Evolutionary conservation across 306 rosid species (phyloP).

Genomic region (Alnus glutinosa): DNA sequence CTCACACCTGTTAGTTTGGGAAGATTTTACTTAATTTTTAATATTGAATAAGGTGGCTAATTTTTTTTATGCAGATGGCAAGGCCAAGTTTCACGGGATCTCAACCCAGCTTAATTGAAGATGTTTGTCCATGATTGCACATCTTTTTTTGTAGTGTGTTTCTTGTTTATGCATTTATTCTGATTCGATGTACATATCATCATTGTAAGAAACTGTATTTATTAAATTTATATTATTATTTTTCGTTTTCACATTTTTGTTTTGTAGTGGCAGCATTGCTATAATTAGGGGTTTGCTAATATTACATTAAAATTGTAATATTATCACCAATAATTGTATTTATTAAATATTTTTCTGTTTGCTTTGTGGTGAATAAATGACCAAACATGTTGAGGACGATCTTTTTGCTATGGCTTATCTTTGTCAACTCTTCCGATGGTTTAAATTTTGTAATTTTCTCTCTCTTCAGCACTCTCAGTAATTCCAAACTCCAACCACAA

Average conservation of each 20-base stretch:
- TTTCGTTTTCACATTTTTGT: constrained; percentile 27
- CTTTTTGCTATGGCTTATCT: neutral
- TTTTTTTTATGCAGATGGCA: constrained; percentile 84
- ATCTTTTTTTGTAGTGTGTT: constrained; percentile 41
- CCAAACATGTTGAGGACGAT: constrained; percentile 2
- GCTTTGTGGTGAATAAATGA: constrained; percentile 17
- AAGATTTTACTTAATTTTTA: neutral
- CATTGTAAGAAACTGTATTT: constrained; percentile 53
- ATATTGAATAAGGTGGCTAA: constrained; percentile 1
- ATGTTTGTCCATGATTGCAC: constrained; percentile 20
- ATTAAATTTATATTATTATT: constrained; percentile 26
- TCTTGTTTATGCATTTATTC: constrained; percentile 40
- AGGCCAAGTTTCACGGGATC: constrained; percentile 82
- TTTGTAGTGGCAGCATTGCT: constrained; percentile 36
- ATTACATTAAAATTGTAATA: constrained; percentile 43
- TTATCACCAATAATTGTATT: constrained; percentile 26
- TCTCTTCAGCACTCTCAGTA: too few species aligned
- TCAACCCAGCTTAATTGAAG: constrained; percentile 58
- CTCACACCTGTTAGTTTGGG: neutral
- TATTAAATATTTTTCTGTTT: constrained; percentile 15
- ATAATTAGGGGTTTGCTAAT: constrained; percentile 47
- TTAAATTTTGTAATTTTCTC: too few species aligned
- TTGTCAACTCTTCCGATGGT: neutral
- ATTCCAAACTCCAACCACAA: too few species aligned
- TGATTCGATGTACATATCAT: constrained; percentile 74